phyloP scores from a whole-genome alignment of 345 rosid species.

The Atalantia buxifolia region DNA sequence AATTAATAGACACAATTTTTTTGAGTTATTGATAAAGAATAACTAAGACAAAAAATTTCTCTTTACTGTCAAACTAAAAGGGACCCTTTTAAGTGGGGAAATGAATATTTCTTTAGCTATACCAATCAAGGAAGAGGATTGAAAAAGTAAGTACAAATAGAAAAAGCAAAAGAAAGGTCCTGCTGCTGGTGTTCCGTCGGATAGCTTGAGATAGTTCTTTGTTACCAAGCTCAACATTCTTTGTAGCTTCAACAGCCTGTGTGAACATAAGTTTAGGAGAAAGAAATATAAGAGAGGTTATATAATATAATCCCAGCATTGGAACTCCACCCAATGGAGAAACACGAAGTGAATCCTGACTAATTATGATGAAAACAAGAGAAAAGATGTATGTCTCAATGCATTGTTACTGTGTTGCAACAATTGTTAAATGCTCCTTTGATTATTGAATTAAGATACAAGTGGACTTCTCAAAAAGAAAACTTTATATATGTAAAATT shows the following conservation, averaged over 20 bases:
- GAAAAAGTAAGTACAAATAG: conserved; percentile 82
- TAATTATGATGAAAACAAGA: background rate
- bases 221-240: conserved; percentile 86
- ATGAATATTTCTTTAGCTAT: conserved; percentile 32
- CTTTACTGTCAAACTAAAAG: background rate
- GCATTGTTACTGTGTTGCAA: background rate
- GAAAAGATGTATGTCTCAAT: background rate
- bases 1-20: no score
- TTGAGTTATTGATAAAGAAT: no score
- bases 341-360: background rate
- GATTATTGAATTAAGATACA: background rate
- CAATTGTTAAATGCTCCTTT: background rate
- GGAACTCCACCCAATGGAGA: background rate
- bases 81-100: background rate
- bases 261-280: background rate
- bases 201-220: conserved; percentile 81
- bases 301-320: background rate
- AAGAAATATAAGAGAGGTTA: conserved; percentile 5
- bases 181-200: conserved; percentile 76
- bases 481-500: background rate
- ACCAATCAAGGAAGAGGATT: conserved; percentile 92
- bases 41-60: background rate
- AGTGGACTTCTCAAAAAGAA: no score
- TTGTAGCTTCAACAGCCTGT: conserved; percentile 92
- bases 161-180: conserved; percentile 84